Percentiles rank a stretch among this genome's conserved stretches.
phyloP scores from a whole-genome alignment of 2,329 filamentous ascomycete genomes.

The Grosmannia clavigera region DNA sequence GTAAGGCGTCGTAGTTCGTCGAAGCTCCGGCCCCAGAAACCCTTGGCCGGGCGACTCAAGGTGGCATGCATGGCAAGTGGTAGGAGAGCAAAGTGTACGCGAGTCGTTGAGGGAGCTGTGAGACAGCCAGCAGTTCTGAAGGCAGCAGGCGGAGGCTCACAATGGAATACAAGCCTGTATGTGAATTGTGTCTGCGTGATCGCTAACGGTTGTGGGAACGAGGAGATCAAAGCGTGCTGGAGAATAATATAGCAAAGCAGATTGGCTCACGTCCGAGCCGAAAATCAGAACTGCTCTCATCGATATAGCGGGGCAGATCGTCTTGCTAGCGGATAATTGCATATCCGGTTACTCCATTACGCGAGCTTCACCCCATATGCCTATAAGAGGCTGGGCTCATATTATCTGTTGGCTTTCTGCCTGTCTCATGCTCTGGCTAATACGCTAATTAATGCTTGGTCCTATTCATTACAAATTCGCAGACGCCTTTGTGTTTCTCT shows the following conservation, averaged over 20 bases:
- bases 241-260: too few relatives aligned
- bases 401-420: not conserved
- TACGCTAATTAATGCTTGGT: too few relatives aligned
- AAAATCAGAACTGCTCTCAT: not conserved
- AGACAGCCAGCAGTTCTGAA: not conserved
- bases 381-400: not conserved
- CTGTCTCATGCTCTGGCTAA: not conserved
- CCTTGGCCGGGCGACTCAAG: constrained; percentile 29
- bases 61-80: constrained; percentile 32
- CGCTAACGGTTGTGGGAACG: not conserved
- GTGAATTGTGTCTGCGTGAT: not conserved
- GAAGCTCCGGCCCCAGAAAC: constrained; percentile 45
- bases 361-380: not conserved
- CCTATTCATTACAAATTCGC: not conserved
- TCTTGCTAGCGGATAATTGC: not conserved
- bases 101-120: not conserved
- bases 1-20: constrained; percentile 48
- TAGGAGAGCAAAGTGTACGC: not conserved
- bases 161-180: too few relatives aligned
- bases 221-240: not conserved
- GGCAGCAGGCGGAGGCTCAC: not conserved
- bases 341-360: not conserved
- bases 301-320: not conserved
- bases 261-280: not conserved
- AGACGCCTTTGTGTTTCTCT: not conserved